Evolutionary conservation across 2,329 filamentous ascomycete genomes (phyloP), one percentile per base, ranked within the genome.

Genomic region (Verticillium nubilum): DNA sequence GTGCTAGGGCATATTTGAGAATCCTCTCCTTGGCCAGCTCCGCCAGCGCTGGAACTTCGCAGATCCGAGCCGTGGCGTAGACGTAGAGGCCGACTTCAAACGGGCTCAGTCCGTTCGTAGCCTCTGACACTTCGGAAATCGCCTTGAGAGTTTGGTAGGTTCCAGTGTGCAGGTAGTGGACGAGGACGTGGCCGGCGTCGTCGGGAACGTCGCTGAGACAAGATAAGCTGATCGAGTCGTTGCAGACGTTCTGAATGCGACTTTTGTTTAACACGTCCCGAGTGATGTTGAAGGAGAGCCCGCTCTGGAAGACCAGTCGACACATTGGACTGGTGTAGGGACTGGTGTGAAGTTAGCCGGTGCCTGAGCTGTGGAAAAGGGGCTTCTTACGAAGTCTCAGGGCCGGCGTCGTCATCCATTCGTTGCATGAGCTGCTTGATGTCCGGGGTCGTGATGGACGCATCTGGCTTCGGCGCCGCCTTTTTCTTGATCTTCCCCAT

Each of bases 391-490:
- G 19, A 54, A 6, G 23, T 25, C 47, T 53, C 28, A 10, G 42
- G 56, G 9, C 19, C 1, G 75, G 70, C 26, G 28, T 53, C 52
- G 17, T 27, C 4, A 9, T 53, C 52, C 35, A 37, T 31, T 13
- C 2, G 9, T 13, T 31, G 29, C 3, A 13, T 31, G 29, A 31
- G 29, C 29, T 31, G 9, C 9, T 31, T 7, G 29, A 2, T 13
- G 29, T 31, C 29, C 2, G 29, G 29, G 29, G 29, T 31, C 29
- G 13, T 7, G 29, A 31, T 13, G 29, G 29, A 31, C 9, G 5
- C 29, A 7, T 31, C 29, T 7, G 4, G 4, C 29, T 31, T 13
- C 29, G 4, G 29, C 29, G 29, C 29, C 2, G 13, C 9, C 13
- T 31, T 2, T 7, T 31, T 7, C 9, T 13, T 31, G 29, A 7